Conservation (phyloP, 2,329 filamentous ascomycete species). For the Drechslerella dactyloides region DNA sequence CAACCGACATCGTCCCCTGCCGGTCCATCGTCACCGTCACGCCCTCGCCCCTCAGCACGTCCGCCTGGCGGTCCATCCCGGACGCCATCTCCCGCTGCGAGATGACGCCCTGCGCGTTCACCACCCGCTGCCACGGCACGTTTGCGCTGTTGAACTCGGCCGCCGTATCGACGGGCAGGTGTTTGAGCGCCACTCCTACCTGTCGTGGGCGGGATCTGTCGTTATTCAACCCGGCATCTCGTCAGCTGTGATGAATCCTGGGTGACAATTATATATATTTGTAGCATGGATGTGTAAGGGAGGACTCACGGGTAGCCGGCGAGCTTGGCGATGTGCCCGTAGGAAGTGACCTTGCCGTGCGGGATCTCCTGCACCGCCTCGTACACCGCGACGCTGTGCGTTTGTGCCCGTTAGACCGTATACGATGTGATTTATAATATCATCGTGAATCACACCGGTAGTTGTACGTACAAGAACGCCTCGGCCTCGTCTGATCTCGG, state of each 20-base stretch:
- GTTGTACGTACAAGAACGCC: constrained; percentile 74
- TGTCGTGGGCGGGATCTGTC: constrained; percentile 67
- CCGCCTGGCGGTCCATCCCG: constrained; percentile 57
- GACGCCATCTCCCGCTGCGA: constrained; percentile 68
- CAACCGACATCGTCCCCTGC: constrained; percentile 57
- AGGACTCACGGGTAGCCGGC: constrained; percentile 71
- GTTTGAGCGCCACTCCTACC: constrained; percentile 87
- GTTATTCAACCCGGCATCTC: neutral
- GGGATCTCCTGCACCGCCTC: constrained; percentile 85
- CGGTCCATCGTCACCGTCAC: constrained; percentile 56
- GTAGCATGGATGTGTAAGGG: constrained; percentile 1
- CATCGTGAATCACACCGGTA: neutral
- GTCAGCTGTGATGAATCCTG: neutral
- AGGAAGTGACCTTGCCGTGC: constrained; percentile 80
- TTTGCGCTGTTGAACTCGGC: constrained; percentile 72
- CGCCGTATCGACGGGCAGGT: constrained; percentile 68
- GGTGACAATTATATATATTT: neutral
- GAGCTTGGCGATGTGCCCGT: constrained; percentile 78
- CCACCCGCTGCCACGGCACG: constrained; percentile 93
- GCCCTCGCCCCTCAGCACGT: constrained; percentile 57
- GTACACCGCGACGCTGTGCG: constrained; percentile 73
- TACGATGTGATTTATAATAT: neutral
- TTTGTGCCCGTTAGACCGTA: no score
- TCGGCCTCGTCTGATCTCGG: constrained; percentile 68
- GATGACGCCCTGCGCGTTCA: constrained; percentile 81